Percentiles rank a stretch among this genome's conserved stretches.
Evolutionary conservation across 768 basidiomycete species (phyloP).

Genomic region (Phanerodontia chrysosporium): DNA sequence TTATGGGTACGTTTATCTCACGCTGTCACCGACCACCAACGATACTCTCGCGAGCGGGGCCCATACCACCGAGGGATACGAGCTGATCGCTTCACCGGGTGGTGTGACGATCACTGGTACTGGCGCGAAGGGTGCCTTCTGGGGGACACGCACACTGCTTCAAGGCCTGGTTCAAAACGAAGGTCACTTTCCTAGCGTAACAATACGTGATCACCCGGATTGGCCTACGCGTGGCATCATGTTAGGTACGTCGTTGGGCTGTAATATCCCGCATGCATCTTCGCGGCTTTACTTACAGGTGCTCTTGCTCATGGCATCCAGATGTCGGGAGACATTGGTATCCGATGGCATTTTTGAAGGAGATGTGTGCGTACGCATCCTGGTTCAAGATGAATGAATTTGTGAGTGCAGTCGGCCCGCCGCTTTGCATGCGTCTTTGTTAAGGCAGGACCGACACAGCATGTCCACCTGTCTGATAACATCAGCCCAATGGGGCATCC

Average conservation of each 20-base stretch:
- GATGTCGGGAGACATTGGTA: slow-evolving; percentile 25
- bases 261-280: background rate
- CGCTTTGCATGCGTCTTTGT: no score
- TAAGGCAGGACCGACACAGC: no score
- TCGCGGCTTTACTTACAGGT: background rate
- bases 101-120: slow-evolving; percentile 18
- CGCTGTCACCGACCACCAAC: slow-evolving; percentile 8
- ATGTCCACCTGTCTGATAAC: slow-evolving; percentile 27
- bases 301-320: background rate
- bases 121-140: slow-evolving; percentile 24
- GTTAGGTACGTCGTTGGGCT: slow-evolving; percentile 15
- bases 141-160: slow-evolving; percentile 25
- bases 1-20: slow-evolving; percentile 12
- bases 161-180: slow-evolving; percentile 21
- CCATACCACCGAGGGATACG: slow-evolving; percentile 21
- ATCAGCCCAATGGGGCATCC: slow-evolving; percentile 14
- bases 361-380: slow-evolving; percentile 23
- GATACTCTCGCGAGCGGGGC: slow-evolving; percentile 16
- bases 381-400: slow-evolving; percentile 28
- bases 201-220: slow-evolving; percentile 22
- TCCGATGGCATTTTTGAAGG: slow-evolving; percentile 21
- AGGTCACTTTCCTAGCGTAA: slow-evolving; percentile 20
- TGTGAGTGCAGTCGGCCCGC: slow-evolving; percentile 18
- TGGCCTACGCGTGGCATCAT: slow-evolving; percentile 24
- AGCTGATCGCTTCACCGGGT: slow-evolving; percentile 12